Base-by-base conservation (phyloP, 75 land plant genomes). In the Pinus tabuliformis region DNA sequence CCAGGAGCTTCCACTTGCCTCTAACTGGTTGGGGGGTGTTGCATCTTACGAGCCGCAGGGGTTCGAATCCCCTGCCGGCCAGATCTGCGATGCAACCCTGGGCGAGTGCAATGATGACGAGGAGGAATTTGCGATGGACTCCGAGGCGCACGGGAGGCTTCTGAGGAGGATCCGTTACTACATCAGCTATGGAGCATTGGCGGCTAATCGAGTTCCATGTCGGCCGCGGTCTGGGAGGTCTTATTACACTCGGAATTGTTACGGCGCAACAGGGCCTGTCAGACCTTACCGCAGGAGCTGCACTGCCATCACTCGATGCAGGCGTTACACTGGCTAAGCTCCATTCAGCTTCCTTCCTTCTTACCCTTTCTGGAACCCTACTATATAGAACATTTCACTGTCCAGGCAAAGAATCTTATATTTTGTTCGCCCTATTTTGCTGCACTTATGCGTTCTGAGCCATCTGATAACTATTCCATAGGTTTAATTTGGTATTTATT, bases 141-240 rank as follows among this genome's bases (percentile, higher is more conserved):
- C 54, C 3, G 72, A 68, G 20, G 72, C 36, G 21, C 72, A 68
- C 21, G 52, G 72, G 22, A 68, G 72, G 24, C 72, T 68, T 68
- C 54, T 68, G 5, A 68, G 72, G 11, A 11, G 72, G n/a, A 37
- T 17, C 16, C 73, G 56, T 28, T 81, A 74, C 76, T 89, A 89
- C 84, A 89, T 91, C 45, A 83, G 84, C 57, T 91, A 91, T 57
- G 85, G 85, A 1, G 91, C 93, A 0, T 79, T 91, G 52, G 57
- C 86, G 0, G 93, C 91, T 1, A 81, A 86, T 74, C 63, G 91
- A 0, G 57, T 81, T 73, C 91, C 89, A 0, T 89, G 91, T 73
- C 84, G 80, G 39, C 83, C 93, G 3, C 79, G 88, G 26, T 89
- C 91, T 3, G 93, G 93, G 12, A 79, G 91, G 79, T 89, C 93